Evolutionary conservation across 2,329 filamentous ascomycete species (phyloP), one percentile per base, ranked within the genome.

Genomic region (Pseudocercospora pini-densiflorae): DNA sequence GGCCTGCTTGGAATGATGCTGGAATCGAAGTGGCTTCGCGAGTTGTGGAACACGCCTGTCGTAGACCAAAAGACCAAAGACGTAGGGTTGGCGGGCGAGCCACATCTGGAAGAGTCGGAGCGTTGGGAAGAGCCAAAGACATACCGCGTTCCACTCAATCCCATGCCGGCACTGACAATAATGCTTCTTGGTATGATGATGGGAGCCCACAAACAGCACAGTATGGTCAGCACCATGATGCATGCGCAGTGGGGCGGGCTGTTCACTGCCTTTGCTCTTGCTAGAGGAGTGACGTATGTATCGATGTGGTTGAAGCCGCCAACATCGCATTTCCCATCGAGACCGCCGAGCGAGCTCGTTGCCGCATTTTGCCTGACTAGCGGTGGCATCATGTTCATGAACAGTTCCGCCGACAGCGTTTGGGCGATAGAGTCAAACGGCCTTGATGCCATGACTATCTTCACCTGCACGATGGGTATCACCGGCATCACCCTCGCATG

Each of bases 221-320:
- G 89, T 66, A 92, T 93, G 90, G 86, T 93, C 55, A 94, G 93
- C 9, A 92, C 89, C 71, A 97, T 95, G 92, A 87, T 98, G 58
- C 94, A 98, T 81, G 90, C 90, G 76, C 94, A 97, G 79, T 98
- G 94, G 94, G 94, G 94, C 27, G 89, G 89, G 74, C 85, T 98
- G 71, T 86, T 98, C 61, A 86, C 92, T 55, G 93, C 90, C 27
- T 94, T 93, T 62, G 90, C 93, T 0, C 84, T 96, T 65, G 89
- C 93, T 24, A 88, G 94, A 55, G 89, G 85, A 1, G 81, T 92
- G 63, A 97, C 93, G 6, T 98, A 97, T 77, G 79, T 95, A 5
- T 80, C 94, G 47, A 80, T 92, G 65, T 98, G 91, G 78, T 81
- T 97, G 61, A 89, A 89, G 71, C 93, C 94, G 16, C 93, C 94